These are phyloP conservation scores for Gypsophila paniculata DNA, from an alignment of 179 eudicot genomes.

Conservation along the genomic window DNA sequence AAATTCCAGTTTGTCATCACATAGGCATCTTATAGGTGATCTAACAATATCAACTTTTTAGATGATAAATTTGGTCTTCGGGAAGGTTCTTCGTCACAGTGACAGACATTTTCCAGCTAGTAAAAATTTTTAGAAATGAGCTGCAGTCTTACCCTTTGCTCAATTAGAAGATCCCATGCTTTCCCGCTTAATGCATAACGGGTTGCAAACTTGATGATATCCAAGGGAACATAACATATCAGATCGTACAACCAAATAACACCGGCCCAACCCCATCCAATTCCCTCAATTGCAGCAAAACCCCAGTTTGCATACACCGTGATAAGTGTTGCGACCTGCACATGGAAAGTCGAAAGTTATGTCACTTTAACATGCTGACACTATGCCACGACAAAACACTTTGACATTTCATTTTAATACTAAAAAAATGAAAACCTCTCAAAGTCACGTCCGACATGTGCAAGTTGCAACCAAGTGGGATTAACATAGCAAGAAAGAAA, in stretches of 20 bases:
- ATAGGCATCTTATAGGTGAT: background rate
- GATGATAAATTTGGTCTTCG: too few relatives aligned
- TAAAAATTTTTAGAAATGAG: background rate
- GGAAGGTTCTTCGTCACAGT: too few relatives aligned
- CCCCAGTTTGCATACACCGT: conserved; percentile 79
- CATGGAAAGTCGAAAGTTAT: background rate
- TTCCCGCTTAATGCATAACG: conserved; percentile 66
- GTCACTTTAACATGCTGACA: too few relatives aligned
- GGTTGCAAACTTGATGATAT: too few relatives aligned
- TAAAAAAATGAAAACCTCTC: too few relatives aligned
- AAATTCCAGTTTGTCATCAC: background rate
- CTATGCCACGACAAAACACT: too few relatives aligned
- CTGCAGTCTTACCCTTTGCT: conserved; percentile 53
- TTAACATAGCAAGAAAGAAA: background rate
- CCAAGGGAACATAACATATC: conserved; percentile 56
- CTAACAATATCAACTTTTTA: too few relatives aligned
- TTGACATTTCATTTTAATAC: too few relatives aligned
- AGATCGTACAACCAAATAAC: conserved; percentile 76
- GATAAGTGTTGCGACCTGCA: conserved; percentile 72
- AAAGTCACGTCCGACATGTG: too few relatives aligned
- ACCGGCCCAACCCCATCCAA: conserved; percentile 93
- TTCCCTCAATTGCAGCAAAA: conserved; percentile 77
- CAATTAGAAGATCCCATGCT: conserved; percentile 79
- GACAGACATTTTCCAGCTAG: background rate
- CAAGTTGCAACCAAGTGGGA: too few relatives aligned